Evolutionary conservation across 352 stramenopile genomes (phyloP).

Genomic region (Globisporangium irregulare): DNA sequence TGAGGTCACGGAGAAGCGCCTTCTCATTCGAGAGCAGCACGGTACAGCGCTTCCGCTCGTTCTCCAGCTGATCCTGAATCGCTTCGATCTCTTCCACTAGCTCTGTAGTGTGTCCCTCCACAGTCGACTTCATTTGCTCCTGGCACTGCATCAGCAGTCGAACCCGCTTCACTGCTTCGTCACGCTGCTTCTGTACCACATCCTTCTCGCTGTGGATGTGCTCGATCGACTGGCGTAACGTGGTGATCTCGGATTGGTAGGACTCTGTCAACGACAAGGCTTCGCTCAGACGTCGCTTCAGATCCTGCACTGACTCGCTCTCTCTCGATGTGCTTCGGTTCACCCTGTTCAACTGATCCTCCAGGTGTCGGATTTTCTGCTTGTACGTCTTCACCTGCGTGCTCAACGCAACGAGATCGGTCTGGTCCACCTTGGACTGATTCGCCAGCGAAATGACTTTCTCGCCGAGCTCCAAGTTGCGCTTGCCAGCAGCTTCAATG

Average conservation of each 20-base stretch:
- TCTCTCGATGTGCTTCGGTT: slow-evolving; percentile 20
- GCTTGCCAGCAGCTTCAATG: slow-evolving; percentile 49
- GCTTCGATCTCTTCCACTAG: slow-evolving; percentile 71
- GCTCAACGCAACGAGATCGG: slow-evolving; percentile 51
- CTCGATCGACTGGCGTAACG: slow-evolving; percentile 38
- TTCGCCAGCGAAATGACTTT: slow-evolving; percentile 56
- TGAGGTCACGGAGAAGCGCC: slow-evolving; percentile 62
- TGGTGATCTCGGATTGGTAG: slow-evolving; percentile 50
- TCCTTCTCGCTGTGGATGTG: slow-evolving; percentile 40
- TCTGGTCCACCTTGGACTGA: slow-evolving; percentile 59
- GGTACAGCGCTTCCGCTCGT: slow-evolving; percentile 57
- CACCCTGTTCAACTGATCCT: slow-evolving; percentile 34
- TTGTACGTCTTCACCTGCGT: slow-evolving; percentile 70
- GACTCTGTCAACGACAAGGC: slow-evolving; percentile 46
- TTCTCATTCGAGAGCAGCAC: slow-evolving; percentile 69
- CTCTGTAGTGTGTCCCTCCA: slow-evolving; percentile 56
- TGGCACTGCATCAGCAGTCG: slow-evolving; percentile 54
- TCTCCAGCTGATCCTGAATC: slow-evolving; percentile 61
- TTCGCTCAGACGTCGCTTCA: slow-evolving; percentile 41
- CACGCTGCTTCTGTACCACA: slow-evolving; percentile 45
- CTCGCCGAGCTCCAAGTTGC: slow-evolving; percentile 57
- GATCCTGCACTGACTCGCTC: slow-evolving; percentile 24
- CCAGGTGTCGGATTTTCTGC: slow-evolving; percentile 41
- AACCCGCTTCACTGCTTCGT: slow-evolving; percentile 58
- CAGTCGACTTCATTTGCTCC: slow-evolving; percentile 61